Percentiles rank a stretch among this genome's conserved stretches.
These are phyloP conservation scores for Cairneyella variabilis DNA, from an alignment of 495 filamentous ascomycete genomes.

Conservation along the genomic window DNA sequence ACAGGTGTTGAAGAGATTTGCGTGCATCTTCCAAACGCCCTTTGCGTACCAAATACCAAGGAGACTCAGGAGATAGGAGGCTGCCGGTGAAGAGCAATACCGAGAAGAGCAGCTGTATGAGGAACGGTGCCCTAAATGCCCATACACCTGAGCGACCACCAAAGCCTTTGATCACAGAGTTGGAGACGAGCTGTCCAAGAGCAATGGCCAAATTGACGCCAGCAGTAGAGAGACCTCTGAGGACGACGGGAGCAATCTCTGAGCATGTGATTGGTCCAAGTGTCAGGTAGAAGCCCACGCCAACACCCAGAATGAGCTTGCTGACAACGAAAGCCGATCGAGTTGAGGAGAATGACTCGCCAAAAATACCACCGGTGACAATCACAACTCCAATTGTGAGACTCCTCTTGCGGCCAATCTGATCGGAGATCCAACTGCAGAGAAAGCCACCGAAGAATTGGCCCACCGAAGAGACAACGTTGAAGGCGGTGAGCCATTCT, in stretches of 20 bases:
- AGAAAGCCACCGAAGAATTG: constrained; percentile 35
- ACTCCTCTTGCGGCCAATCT: constrained; percentile 25
- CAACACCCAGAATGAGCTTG: constrained; percentile 33
- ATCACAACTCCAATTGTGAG: constrained; percentile 9
- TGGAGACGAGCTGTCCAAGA: constrained; percentile 37
- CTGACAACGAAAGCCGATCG: constrained; percentile 29
- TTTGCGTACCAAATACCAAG: constrained; percentile 45
- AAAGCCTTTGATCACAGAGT: constrained; percentile 37
- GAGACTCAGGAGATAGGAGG: constrained; percentile 44
- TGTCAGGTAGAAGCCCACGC: constrained; percentile 34
- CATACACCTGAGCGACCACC: constrained; percentile 26
- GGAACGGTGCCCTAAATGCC: constrained; percentile 31
- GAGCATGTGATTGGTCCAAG: constrained; percentile 33
- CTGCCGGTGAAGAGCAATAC: constrained; percentile 33
- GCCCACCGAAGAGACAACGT: constrained; percentile 27
- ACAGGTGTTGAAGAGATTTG: not conserved
- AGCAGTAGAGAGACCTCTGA: constrained; percentile 37
- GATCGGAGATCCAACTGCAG: constrained; percentile 29
- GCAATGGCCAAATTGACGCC: constrained; percentile 38
- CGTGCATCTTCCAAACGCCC: constrained; percentile 37
- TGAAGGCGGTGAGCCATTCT: constrained; percentile 35
- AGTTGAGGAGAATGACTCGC: constrained; percentile 27
- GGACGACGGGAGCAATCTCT: constrained; percentile 36
- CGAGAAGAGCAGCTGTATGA: constrained; percentile 33
- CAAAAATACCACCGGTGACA: constrained; percentile 29